Evolutionary conservation across 331 rosid genomes (phyloP), one percentile per base, ranked within the genome.

Genomic region (Phaseolus coccineus): DNA sequence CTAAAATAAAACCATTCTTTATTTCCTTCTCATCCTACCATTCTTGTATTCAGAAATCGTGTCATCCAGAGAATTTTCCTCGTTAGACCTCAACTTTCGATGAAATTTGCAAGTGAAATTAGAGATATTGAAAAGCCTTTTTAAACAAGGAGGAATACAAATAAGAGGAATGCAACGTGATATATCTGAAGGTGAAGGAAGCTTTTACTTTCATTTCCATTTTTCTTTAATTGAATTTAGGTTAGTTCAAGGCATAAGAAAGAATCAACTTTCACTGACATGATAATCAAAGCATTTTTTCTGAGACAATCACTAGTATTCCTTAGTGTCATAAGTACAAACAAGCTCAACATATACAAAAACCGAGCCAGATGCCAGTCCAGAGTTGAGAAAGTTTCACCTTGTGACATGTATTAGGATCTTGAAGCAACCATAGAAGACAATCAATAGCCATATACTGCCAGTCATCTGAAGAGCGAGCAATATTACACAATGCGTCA

Each of bases 401-500:
- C 97, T 91, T 96, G 72, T 83, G 98, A 68, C 93, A 89, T 71
- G 96, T 89, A 76, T 80, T 91, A 47, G 94, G 89, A 83, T 96
- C 98, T 86, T 93, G 94, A 81, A 96, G 94, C 80, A 96, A 69
- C 98, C 99, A 90, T 61, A 96, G 88, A 83, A 96, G 99, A 84
- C 99, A 96, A 75, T 96, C 99, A 79, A 96, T 89, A 35, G 98
- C 94, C 99, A 96, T 96, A 84, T 92, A 96, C 77, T 96, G 99
- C 99, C 99, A 96, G 80, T 96, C 99, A 84, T 96, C 99, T 7
- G 99, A 90, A 16, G 99, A 96, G 52, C 92, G 87, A 37, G 96
- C 94, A 84, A 96, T 96, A 72, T 91, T 93, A 80, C 98, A 93
- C 82, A 93, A 85, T 25, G 99, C 92, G 71, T 96, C 98, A 6